These are phyloP conservation scores for Sarocladiaceae sp. DNA, from an alignment of 2,329 filamentous ascomycete species.

Conservation along the genomic window DNA sequence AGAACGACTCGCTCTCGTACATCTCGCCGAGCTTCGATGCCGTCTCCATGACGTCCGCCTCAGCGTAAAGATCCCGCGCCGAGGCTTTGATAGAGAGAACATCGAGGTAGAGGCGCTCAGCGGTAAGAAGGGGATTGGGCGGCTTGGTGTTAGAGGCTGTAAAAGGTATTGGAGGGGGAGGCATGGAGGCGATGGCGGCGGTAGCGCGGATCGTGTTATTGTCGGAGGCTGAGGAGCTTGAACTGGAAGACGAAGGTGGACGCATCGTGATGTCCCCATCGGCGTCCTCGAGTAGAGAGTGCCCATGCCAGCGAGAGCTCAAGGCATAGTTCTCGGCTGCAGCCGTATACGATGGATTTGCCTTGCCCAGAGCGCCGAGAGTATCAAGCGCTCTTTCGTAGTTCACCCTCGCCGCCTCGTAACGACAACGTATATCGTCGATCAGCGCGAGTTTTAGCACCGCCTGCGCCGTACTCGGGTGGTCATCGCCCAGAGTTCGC, in stretches of 20 bases:
- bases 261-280: background rate
- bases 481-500: slow-evolving; percentile 16
- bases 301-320: slow-evolving; percentile 15
- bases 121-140: slow-evolving; percentile 17
- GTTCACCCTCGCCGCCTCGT: slow-evolving; percentile 16
- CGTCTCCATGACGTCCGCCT: slow-evolving; percentile 17
- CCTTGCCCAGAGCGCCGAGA: slow-evolving; percentile 17
- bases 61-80: slow-evolving; percentile 17
- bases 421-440: slow-evolving; percentile 17
- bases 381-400: slow-evolving; percentile 18
- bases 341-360: slow-evolving; percentile 17
- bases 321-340: slow-evolving; percentile 19
- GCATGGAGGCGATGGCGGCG: background rate
- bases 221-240: slow-evolving; percentile 4
- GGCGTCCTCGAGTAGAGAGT: slow-evolving; percentile 11
- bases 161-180: slow-evolving; percentile 15
- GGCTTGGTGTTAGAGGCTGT: slow-evolving; percentile 18
- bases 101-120: slow-evolving; percentile 21
- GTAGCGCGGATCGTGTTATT: slow-evolving; percentile 6
- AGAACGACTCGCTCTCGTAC: slow-evolving; percentile 22
- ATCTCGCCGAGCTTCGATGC: slow-evolving; percentile 20
- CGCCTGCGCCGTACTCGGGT: slow-evolving; percentile 17
- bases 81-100: slow-evolving; percentile 17
- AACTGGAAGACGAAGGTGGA: slow-evolving; percentile 8
- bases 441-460: slow-evolving; percentile 21